These are phyloP conservation scores for Cucumis cinereus DNA, from an alignment of 306 rosid species.

Conservation along the genomic window DNA sequence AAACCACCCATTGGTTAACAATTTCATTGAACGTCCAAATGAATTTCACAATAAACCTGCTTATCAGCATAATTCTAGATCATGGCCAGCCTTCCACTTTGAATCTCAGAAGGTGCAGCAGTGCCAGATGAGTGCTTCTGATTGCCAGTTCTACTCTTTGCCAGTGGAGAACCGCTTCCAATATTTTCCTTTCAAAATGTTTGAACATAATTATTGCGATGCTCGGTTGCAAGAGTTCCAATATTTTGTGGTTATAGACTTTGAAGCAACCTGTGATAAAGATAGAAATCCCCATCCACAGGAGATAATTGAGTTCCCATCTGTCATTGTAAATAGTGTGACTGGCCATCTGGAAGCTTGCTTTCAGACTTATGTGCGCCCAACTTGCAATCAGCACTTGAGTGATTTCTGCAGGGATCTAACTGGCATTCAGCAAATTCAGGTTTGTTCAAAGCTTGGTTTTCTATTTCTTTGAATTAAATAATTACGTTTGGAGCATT, in stretches of 20 bases:
- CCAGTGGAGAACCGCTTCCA: constrained; percentile 50
- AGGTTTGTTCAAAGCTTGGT: constrained; percentile 43
- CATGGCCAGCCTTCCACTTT: constrained; percentile 54
- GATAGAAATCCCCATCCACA: constrained; percentile 81
- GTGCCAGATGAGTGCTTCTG: constrained; percentile 57
- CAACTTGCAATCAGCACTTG: constrained; percentile 69
- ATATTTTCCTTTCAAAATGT: constrained; percentile 46
- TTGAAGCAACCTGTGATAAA: constrained; percentile 93
- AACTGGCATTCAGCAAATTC: constrained; percentile 91
- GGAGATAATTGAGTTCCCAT: constrained; percentile 94
- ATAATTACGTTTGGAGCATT: background rate
- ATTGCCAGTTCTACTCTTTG: constrained; percentile 50
- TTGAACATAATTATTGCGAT: constrained; percentile 49
- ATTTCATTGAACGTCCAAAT: constrained; percentile 50
- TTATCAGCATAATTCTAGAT: constrained; percentile 45
- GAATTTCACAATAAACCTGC: constrained; percentile 43
- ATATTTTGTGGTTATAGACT: constrained; percentile 92
- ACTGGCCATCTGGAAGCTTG: constrained; percentile 90
- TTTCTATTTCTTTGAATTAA: constrained; percentile 8
- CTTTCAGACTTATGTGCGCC: constrained; percentile 89
- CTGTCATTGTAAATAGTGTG: constrained; percentile 79
- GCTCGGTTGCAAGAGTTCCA: constrained; percentile 72
- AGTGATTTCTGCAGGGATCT: constrained; percentile 89
- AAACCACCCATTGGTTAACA: constrained; percentile 27
- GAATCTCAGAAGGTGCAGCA: constrained; percentile 62